phyloP scores from a whole-genome alignment of 1,284 basidiomycete species.

The Cutaneotrichosporon dermatis region DNA sequence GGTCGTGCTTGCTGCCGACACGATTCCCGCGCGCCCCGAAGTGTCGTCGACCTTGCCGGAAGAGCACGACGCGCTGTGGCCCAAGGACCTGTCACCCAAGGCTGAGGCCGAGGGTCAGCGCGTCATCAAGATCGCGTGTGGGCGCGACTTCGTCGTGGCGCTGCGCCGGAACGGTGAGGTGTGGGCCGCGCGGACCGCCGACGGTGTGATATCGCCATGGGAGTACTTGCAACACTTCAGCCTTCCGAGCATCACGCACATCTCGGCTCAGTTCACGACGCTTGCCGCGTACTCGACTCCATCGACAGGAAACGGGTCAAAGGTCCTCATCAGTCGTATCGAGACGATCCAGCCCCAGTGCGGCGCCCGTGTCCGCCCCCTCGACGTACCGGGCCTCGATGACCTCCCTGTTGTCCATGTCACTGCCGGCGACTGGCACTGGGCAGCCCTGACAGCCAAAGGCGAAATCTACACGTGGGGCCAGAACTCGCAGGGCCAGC shows the following conservation, averaged over 20 bases:
- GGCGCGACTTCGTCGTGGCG: slow-evolving; percentile 64
- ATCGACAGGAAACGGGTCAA: too few relatives aligned
- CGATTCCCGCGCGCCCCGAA: slow-evolving; percentile 28
- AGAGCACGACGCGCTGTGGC: slow-evolving; percentile 47
- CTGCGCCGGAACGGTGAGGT: slow-evolving; percentile 56
- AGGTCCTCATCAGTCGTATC: slow-evolving; percentile 37
- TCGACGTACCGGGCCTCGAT: slow-evolving; percentile 65
- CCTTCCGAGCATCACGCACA: slow-evolving; percentile 53
- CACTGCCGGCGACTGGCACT: slow-evolving; percentile 84
- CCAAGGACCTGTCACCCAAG: slow-evolving; percentile 35
- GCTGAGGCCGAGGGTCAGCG: slow-evolving; percentile 44
- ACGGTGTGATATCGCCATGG: slow-evolving; percentile 3
- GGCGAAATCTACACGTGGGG: slow-evolving; percentile 85
- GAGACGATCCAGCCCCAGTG: slow-evolving; percentile 9
- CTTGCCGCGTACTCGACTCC: slow-evolving; percentile 76
- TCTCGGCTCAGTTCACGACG: slow-evolving; percentile 74
- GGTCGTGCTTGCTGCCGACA: slow-evolving; percentile 21
- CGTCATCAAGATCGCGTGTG: slow-evolving; percentile 71
- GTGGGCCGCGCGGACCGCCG: slow-evolving; percentile 24
- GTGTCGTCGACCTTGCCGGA: slow-evolving; percentile 50
- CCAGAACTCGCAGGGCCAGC: slow-evolving; percentile 65
- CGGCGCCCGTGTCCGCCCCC: slow-evolving; percentile 47
- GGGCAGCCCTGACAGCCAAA: slow-evolving; percentile 68
- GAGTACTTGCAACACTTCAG: slow-evolving; percentile 49
- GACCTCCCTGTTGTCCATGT: slow-evolving; percentile 72